Conservation (phyloP, 1,284 basidiomycete genomes). For the Thecaphora frezii region DNA sequence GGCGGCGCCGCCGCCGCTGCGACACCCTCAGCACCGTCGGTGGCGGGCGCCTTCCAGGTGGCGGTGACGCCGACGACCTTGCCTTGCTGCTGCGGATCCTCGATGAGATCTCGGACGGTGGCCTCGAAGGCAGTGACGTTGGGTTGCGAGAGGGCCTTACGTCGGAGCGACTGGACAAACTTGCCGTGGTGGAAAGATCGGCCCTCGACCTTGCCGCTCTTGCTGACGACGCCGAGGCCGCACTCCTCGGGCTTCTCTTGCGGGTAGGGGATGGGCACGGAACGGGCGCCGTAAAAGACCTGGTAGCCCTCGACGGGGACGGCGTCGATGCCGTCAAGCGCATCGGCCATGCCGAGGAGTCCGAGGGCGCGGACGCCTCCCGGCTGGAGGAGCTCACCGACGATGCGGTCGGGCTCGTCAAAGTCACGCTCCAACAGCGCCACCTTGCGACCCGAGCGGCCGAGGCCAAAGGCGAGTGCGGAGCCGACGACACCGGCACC, state of each 20-base stretch:
- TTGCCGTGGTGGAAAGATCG: conserved; percentile 92
- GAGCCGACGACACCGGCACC: conserved; percentile 57
- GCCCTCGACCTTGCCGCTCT: conserved; percentile 63
- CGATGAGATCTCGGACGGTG: conserved; percentile 46
- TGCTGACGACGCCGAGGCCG: conserved; percentile 27
- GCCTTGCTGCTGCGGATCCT: conserved; percentile 17
- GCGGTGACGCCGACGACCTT: conserved; percentile 42
- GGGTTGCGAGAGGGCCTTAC: conserved; percentile 65
- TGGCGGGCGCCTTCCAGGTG: conserved; percentile 35
- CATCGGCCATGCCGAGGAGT: conserved; percentile 72
- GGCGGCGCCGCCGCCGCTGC: no score
- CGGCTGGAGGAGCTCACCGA: conserved; percentile 94
- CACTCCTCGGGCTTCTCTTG: conserved; percentile 54
- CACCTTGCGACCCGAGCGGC: conserved; percentile 62
- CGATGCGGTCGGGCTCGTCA: conserved; percentile 89
- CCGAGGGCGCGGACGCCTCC: conserved; percentile 80
- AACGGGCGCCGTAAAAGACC: conserved; percentile 68
- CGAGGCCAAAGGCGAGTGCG: conserved; percentile 51
- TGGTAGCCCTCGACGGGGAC: conserved; percentile 84
- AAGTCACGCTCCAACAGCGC: conserved; percentile 68
- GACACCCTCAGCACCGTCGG: conserved; percentile 11
- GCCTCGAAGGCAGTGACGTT: conserved; percentile 48
- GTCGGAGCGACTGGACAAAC: conserved; percentile 79
- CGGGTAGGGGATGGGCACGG: conserved; percentile 87
- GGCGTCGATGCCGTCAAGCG: conserved; percentile 82